These are phyloP conservation scores for Amniculicola lignicola DNA, from an alignment of 495 filamentous ascomycete genomes.

Conservation along the genomic window DNA sequence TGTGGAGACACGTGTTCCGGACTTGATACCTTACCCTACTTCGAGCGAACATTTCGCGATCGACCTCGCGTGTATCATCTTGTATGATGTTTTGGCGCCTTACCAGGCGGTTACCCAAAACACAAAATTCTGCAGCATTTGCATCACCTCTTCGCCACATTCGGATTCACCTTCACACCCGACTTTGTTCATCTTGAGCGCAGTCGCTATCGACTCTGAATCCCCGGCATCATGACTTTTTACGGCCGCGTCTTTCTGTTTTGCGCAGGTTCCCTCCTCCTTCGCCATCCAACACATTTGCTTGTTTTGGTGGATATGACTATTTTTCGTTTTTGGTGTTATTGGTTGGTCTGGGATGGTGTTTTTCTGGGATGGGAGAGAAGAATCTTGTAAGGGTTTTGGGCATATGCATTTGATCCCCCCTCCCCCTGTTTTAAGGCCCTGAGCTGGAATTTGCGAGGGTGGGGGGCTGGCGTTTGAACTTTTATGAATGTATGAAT, in stretches of 20 bases:
- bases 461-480: background rate
- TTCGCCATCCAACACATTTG: no score
- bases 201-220: no score
- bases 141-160: background rate
- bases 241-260: background rate
- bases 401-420: conserved; percentile 3
- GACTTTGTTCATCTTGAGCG: background rate
- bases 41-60: background rate
- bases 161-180: background rate
- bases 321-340: no score
- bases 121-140: background rate
- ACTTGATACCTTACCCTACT: background rate
- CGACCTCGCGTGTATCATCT: background rate
- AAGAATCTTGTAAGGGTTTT: no score
- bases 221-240: background rate
- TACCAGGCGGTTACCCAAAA: background rate
- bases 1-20: background rate
- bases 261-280: background rate
- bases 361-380: no score
- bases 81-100: background rate
- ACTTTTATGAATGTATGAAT: conserved; percentile 1
- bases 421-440: background rate
- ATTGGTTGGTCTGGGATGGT: no score
- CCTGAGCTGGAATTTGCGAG: background rate
- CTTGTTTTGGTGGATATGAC: no score